Base-by-base conservation (phyloP, 805 yeast genomes). In the Candida piceae region DNA sequence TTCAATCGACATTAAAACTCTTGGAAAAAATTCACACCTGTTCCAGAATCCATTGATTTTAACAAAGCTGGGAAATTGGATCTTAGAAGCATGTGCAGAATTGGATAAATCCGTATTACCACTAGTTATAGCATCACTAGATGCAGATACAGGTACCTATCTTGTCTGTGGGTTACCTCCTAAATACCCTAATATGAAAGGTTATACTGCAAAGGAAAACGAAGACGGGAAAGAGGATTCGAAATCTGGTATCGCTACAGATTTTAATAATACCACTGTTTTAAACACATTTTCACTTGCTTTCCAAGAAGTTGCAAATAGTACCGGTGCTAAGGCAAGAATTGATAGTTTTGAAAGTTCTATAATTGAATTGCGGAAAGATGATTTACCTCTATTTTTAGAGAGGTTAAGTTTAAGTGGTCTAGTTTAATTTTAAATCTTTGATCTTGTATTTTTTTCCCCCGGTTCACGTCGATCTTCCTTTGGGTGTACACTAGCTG, bases 291-390 rank as follows among this genome's bases (percentile, higher is more conserved):
- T 93, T 55, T 89, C 96, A 31, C 76, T 82, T 40, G 95, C 95
- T 24, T 93, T 93, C 59, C 96, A 87, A 58, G 83, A 81, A 46
- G 85, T 89, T 19, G 93, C 97, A 1, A 71, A 70, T 31, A 75
- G 76, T 16, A 84, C 95, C 5, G 90, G 88, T 29, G 96, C 97
- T 3, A 79, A 84, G 49, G 88, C 88, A 15, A 73, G 90, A 51
- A 84, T 93, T 44, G 97, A 93, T 58, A 87, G 95, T 53, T 93
- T 93, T 62, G 97, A 93, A 57, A 84, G 95, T 45, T 79, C 97
- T 3, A 85, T 93, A 16, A 87, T 93, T 30, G 97, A 93, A 62
- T 80, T 93, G 29, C 65, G 86, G 41, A 82, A 80, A 53, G 96
- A 89, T 33, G 98, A 93, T 57, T 65, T 93, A 44, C 69, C 87